Evolutionary conservation across 768 basidiomycete species (phyloP).

Genomic region (Termitomyces sp.): DNA sequence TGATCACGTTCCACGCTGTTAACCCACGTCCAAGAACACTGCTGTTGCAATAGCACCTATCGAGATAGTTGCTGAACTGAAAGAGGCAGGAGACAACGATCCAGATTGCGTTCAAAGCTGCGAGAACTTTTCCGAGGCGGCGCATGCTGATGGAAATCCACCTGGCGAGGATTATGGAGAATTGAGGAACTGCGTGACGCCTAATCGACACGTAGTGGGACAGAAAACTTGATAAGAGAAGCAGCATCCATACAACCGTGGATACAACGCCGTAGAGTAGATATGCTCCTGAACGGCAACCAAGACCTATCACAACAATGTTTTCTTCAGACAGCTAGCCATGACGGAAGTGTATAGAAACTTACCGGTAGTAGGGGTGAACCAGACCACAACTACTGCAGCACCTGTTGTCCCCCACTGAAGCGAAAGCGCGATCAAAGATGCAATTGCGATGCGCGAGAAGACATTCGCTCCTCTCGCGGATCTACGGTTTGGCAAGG

Average conservation of each 20-base stretch:
- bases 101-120: slow-evolving; percentile 30
- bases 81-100: slow-evolving; percentile 29
- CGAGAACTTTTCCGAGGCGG: slow-evolving; percentile 29
- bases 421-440: slow-evolving; percentile 21
- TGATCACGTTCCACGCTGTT: slow-evolving; percentile 30
- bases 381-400: slow-evolving; percentile 25
- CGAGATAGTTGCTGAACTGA: slow-evolving; percentile 32
- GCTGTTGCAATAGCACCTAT: slow-evolving; percentile 37
- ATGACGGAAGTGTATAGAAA: neutral
- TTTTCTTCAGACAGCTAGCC: neutral
- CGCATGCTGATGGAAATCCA: slow-evolving; percentile 25
- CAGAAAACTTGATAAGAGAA: slow-evolving; percentile 29
- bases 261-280: slow-evolving; percentile 30
- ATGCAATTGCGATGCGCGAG: slow-evolving; percentile 21
- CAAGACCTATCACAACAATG: slow-evolving; percentile 26
- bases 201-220: slow-evolving; percentile 22
- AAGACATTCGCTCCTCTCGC: slow-evolving; percentile 22
- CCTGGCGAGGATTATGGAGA: slow-evolving; percentile 14
- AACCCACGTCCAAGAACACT: slow-evolving; percentile 27
- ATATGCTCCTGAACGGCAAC: slow-evolving; percentile 32
- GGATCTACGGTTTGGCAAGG: neutral
- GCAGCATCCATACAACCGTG: slow-evolving; percentile 31
- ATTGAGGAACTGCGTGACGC: neutral
- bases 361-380: slow-evolving; percentile 26
- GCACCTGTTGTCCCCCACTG: slow-evolving; percentile 32